Conservation (phyloP, 495 filamentous ascomycete species). For the Hypoxylon rickii region DNA sequence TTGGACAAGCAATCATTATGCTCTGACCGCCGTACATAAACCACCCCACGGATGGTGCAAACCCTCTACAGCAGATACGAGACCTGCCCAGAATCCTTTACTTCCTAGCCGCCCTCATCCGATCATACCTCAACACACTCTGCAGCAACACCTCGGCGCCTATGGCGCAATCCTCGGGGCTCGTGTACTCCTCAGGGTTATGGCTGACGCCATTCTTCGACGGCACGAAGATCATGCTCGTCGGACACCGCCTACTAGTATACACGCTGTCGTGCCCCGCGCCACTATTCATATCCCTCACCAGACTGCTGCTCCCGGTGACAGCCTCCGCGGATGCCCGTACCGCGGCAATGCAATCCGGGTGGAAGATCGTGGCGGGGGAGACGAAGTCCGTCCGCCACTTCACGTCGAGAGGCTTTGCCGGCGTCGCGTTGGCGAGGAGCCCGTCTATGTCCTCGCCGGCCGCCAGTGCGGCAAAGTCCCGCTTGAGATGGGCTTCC, state of each 20-base stretch:
- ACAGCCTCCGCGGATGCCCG: constrained; percentile 61
- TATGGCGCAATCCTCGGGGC: constrained; percentile 46
- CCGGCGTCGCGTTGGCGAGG: constrained; percentile 15
- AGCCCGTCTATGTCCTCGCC: constrained; percentile 29
- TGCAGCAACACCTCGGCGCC: constrained; percentile 45
- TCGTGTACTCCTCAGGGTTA: constrained; percentile 54
- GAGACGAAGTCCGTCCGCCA: constrained; percentile 48
- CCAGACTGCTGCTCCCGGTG: constrained; percentile 33
- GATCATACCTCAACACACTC: constrained; percentile 45
- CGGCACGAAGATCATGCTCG: constrained; percentile 58
- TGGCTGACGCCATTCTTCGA: constrained; percentile 54
- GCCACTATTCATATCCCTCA: constrained; percentile 57
- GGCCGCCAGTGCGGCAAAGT: constrained; percentile 37
- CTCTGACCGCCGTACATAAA: no score
- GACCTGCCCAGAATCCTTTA: not conserved
- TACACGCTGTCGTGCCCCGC: constrained; percentile 64
- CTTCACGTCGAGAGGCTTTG: constrained; percentile 33
- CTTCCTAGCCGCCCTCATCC: constrained; percentile 23
- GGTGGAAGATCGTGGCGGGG: constrained; percentile 69
- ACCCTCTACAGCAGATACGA: not conserved
- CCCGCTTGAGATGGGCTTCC: constrained; percentile 31
- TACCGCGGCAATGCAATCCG: constrained; percentile 70
- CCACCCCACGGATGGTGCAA: no score
- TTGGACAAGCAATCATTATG: no score
- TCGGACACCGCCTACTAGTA: constrained; percentile 45